Percentiles rank a stretch among this genome's conserved stretches.
These are phyloP conservation scores for Perilla frutescens DNA, from an alignment of 257 asterid species.

Conservation along the genomic window DNA sequence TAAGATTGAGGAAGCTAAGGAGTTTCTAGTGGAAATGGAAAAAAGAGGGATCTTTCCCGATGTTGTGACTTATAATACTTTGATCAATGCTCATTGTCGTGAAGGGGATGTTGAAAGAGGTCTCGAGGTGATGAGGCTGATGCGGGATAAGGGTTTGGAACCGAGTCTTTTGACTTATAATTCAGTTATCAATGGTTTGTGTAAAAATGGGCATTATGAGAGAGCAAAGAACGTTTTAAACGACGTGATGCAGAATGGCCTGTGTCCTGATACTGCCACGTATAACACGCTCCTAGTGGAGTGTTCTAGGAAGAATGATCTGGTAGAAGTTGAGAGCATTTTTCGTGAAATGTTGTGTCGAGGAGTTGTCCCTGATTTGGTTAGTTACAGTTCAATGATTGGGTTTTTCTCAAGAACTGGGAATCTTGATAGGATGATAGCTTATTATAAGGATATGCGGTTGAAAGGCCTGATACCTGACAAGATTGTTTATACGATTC, in stretches of 20 bases:
- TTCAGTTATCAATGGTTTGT: conserved; percentile 64
- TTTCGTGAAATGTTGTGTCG: conserved; percentile 51
- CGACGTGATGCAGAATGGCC: conserved; percentile 55
- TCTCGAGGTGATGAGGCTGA: conserved; percentile 50
- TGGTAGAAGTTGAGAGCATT: conserved; percentile 55
- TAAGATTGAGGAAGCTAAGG: conserved; percentile 48
- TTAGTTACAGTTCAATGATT: conserved; percentile 69
- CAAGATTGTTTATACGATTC: conserved; percentile 66
- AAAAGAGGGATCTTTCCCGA: conserved; percentile 62
- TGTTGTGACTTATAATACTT: conserved; percentile 71
- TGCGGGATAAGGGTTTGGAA: conserved; percentile 58
- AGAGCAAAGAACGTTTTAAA: conserved; percentile 56
- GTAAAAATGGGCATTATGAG: conserved; percentile 57
- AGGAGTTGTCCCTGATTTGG: conserved; percentile 58
- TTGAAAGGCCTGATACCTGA: conserved; percentile 60
- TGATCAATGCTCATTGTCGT: conserved; percentile 62
- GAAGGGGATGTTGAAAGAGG: conserved; percentile 56
- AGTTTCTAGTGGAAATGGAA: conserved; percentile 62
- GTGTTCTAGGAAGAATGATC: conserved; percentile 54
- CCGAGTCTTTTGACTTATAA: conserved; percentile 69
- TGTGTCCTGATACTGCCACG: conserved; percentile 61
- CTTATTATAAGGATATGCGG: conserved; percentile 57
- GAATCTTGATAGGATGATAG: conserved; percentile 50
- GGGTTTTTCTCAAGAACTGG: conserved; percentile 65
- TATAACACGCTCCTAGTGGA: conserved; percentile 68